phyloP scores from a whole-genome alignment of 257 asterid genomes.

The Fraxinus quadrangulata region DNA sequence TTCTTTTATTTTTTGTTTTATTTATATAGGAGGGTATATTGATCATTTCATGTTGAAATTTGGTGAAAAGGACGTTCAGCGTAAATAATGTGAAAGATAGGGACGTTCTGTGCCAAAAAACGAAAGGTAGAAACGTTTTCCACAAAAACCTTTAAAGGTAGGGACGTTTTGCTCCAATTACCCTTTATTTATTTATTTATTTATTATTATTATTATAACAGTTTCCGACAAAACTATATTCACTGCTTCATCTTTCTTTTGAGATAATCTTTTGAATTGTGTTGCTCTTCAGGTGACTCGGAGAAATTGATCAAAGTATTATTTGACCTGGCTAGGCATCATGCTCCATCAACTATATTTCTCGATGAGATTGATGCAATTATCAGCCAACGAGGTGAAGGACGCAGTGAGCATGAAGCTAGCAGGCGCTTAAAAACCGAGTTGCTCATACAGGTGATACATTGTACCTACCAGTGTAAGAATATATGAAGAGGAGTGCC shows the following conservation, averaged over 20 bases:
- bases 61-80: too few relatives aligned
- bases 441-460: slow-evolving; percentile 85
- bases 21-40: too few relatives aligned
- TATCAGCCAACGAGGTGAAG: slow-evolving; percentile 98
- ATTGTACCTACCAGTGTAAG: slow-evolving; percentile 26
- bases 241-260: slow-evolving; percentile 16
- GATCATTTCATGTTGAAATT: too few relatives aligned
- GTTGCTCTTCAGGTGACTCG: slow-evolving; percentile 78
- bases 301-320: slow-evolving; percentile 91
- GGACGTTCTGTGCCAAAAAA: too few relatives aligned
- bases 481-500: not conserved
- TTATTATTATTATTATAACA: too few relatives aligned
- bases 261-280: slow-evolving; percentile 4
- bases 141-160: too few relatives aligned
- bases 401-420: slow-evolving; percentile 97
- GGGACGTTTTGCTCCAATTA: too few relatives aligned
- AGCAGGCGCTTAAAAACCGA: slow-evolving; percentile 98
- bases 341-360: slow-evolving; percentile 97
- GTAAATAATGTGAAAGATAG: too few relatives aligned
- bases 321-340: slow-evolving; percentile 97
- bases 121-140: too few relatives aligned
- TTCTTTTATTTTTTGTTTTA: too few relatives aligned
- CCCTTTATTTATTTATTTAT: too few relatives aligned
- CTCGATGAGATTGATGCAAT: slow-evolving; percentile 98
- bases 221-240: slow-evolving; percentile 10